Evolutionary conservation across 2,329 filamentous ascomycete genomes (phyloP).

Genomic region (Pochonia chlamydosporia): DNA sequence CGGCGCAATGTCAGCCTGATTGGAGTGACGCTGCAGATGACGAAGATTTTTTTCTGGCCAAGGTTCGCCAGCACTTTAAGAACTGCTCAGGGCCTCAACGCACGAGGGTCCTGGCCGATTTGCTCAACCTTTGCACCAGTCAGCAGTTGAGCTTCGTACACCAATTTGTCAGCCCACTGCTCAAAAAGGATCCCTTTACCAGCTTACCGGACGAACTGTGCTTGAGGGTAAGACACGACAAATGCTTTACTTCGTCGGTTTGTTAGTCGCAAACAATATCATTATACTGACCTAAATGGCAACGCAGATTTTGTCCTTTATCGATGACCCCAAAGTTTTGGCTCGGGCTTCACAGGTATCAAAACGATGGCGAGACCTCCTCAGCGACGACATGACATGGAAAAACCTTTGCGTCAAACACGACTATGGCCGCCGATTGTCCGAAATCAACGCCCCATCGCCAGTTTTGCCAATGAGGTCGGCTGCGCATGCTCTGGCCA

Average conservation of each 20-base stretch:
- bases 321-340: constrained; percentile 92
- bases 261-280: too few relatives aligned
- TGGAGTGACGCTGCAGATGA: constrained; percentile 74
- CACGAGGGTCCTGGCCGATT: constrained; percentile 75
- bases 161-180: constrained; percentile 85
- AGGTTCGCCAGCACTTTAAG: constrained; percentile 75
- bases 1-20: constrained; percentile 56
- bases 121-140: constrained; percentile 91
- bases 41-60: constrained; percentile 76
- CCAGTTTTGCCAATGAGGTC: constrained; percentile 23
- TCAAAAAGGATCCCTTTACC: constrained; percentile 95
- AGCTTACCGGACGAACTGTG: constrained; percentile 90
- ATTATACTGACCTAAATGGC: not conserved
- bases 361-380: constrained; percentile 82
- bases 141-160: constrained; percentile 94
- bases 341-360: constrained; percentile 96
- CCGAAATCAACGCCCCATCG: constrained; percentile 38
- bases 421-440: constrained; percentile 65
- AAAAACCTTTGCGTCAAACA: constrained; percentile 96
- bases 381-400: constrained; percentile 97
- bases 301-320: constrained; percentile 83
- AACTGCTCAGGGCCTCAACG: constrained; percentile 70
- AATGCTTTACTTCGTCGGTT: too few relatives aligned
- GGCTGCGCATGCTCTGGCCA: constrained; percentile 24
- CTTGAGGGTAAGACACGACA: constrained; percentile 58